Evolutionary conservation across 2,329 filamentous ascomycete genomes (phyloP), one percentile per base, ranked within the genome.

Genomic region (Aspergillus alliaceus): DNA sequence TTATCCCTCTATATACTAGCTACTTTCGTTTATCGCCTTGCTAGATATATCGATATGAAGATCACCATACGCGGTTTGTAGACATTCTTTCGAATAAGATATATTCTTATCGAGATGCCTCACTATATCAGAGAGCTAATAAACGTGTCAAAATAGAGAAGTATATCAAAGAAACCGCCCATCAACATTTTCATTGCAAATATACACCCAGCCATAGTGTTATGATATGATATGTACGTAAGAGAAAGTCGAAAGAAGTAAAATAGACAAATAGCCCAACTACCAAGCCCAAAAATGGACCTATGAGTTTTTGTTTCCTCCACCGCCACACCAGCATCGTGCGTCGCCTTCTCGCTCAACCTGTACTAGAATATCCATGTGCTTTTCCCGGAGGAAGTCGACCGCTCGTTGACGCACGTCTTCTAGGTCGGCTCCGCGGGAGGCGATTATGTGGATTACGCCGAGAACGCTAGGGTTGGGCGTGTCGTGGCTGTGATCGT

Each of bases 291-390:
- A 7, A 48, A 8, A 14, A n/a, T 46, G 29, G n/a, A 4, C 7
- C 9, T 48, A 69, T 9, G 62, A 63, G 42, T 18, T 58, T 49
- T 71, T 73, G 54, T 65, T 72, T 12, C 80, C 80, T 12, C 79
- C 80, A 12, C 81, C 79, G 24, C 82, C 82, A 69, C 85, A 88
- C 85, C 85, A 88, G 67, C 85, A 88, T 56, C 79, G 75, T 4
- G 77, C 78, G 51, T 96, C 91, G 0, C 90, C 90, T 68, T 96
- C 91, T 47, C 88, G 81, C 75, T 97, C 93, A 1, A 96, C 90
- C 74, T 97, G 93, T 5, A 97, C 84, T 25, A 96, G 86, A 12
- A 92, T 85, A 67, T 96, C 88, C 76, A 97, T 89, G 40, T 86
- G 85, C 62, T 89, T 84, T 51, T 84, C 84, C 7, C 82, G 77